Evolutionary conservation across 768 basidiomycete species (phyloP), one percentile per base, ranked within the genome.

Genomic region (Flagelloscypha sp.): DNA sequence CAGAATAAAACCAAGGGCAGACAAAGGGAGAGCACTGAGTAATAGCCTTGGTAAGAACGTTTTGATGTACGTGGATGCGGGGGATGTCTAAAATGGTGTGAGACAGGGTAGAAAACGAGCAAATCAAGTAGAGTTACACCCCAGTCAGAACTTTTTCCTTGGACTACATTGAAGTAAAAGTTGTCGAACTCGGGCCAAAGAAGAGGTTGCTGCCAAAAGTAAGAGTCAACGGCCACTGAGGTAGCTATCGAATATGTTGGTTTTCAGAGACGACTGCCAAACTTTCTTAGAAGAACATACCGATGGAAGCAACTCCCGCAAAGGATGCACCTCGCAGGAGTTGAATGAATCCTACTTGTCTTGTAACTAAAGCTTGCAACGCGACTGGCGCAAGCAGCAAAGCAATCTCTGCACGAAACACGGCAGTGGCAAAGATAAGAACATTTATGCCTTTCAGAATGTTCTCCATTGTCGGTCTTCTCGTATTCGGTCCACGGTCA

Each of bases 121-220:
- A 33, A 22, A 40, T 16, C 28, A 19, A 19, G 36, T 13, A 16
- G 15, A 68, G 84, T 44, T 55, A 94, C 88, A 43, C 95, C 95
- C 95, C 95, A 99, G 13, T 92, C 78, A 0, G 79, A 61, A 18
- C 84, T 81, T 54, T 94, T 90, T 10, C 92, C 90, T 51, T 88
- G 57, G 5, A 80, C 61, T 17, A 97, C 74, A 50, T 98, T 99
- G 63, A 88, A 99, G 44, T 77, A 78, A 8, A 93, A 44, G 0
- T 75, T 70, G 1, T 74, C 65, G 11, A 86, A 61, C 53, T 98
- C 95, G 0, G 95, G 93, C 93, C 92, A 97, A 0, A 93, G 52
- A 4, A 74, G 66, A 47, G 62, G 70, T 45, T 58, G 60, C 35
- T 68, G 51, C 90, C 94, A 97, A 56, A 94, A 84, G 59, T 82